phyloP scores from a whole-genome alignment of 1,139 yeast genomes.

The Taphrina pruni region DNA sequence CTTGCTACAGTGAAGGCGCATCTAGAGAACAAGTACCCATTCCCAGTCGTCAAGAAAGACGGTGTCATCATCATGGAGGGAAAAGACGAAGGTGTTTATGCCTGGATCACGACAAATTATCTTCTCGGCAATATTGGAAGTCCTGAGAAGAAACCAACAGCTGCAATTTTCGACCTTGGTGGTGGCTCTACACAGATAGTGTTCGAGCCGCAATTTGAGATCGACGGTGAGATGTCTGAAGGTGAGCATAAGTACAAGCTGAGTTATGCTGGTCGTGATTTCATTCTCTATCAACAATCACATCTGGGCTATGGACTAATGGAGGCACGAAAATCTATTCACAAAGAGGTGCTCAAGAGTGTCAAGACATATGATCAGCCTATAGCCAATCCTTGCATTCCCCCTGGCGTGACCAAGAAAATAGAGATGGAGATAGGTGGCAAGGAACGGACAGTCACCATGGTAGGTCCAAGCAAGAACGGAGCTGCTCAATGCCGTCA shows the following conservation, averaged over 20 bases:
- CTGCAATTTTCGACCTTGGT: constrained; percentile 96
- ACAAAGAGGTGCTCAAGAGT: constrained; percentile 62
- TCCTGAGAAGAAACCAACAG: constrained; percentile 66
- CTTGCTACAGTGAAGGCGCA: constrained; percentile 76
- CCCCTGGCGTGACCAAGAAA: constrained; percentile 68
- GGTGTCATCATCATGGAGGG: constrained; percentile 95
- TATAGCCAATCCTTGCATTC: constrained; percentile 79
- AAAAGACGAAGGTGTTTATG: constrained; percentile 96
- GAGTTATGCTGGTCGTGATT: constrained; percentile 78
- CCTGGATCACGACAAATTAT: constrained; percentile 97
- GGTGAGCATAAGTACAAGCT: constrained; percentile 89
- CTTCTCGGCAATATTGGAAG: constrained; percentile 89
- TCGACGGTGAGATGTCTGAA: constrained; percentile 54
- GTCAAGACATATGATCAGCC: constrained; percentile 48
- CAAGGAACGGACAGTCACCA: constrained; percentile 59
- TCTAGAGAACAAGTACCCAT: constrained; percentile 79
- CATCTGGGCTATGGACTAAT: constrained; percentile 95
- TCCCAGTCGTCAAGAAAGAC: constrained; percentile 82
- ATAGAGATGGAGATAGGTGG: constrained; percentile 46
- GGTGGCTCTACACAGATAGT: constrained; percentile 99
- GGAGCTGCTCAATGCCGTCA: constrained; percentile 79
- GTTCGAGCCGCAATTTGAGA: constrained; percentile 78
- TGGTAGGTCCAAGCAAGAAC: constrained; percentile 73
- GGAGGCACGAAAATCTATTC: constrained; percentile 87
- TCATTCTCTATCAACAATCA: constrained; percentile 87